A percentile compares a stretch with the other conserved stretches of the same genome.
These are phyloP conservation scores for Wickerhamiella hasegawae DNA, from an alignment of 805 yeast species.

Conservation along the genomic window DNA sequence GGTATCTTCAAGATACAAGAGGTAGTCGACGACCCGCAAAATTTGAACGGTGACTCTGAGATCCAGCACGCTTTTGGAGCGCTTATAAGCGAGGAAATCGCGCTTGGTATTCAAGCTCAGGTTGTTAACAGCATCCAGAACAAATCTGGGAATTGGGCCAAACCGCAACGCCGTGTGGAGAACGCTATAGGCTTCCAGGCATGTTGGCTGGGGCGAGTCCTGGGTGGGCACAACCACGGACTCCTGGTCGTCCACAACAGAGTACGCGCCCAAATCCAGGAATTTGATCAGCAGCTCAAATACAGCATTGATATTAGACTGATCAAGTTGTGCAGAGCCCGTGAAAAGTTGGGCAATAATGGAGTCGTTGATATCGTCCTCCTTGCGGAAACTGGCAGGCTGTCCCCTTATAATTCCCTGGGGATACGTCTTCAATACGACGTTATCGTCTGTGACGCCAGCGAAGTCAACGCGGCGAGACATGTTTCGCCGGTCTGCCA, in stretches of 20 bases:
- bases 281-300: not conserved
- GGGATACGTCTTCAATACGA: not conserved
- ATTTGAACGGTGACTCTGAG: constrained; percentile 10
- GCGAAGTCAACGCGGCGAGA: not conserved
- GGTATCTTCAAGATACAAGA: constrained; percentile 5
- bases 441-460: not conserved
- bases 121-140: not conserved
- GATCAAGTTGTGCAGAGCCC: constrained; percentile 1
- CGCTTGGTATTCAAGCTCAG: constrained; percentile 1
- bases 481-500: too few species aligned
- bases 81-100: constrained; percentile 1
- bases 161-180: constrained; percentile 1
- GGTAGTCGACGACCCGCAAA: constrained; percentile 8
- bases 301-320: not conserved
- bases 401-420: not conserved
- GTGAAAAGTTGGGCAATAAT: not conserved
- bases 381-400: too few species aligned
- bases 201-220: too few species aligned
- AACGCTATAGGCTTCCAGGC: constrained; percentile 4
- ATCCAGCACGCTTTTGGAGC: constrained; percentile 6
- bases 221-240: too few species aligned
- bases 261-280: too few species aligned
- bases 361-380: not conserved
- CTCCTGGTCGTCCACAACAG: too few species aligned
- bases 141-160: not conserved